Percentiles rank a stretch among this genome's conserved stretches.
Evolutionary conservation across 305 asterid species (phyloP).

Genomic region (Coffea humblotiana): DNA sequence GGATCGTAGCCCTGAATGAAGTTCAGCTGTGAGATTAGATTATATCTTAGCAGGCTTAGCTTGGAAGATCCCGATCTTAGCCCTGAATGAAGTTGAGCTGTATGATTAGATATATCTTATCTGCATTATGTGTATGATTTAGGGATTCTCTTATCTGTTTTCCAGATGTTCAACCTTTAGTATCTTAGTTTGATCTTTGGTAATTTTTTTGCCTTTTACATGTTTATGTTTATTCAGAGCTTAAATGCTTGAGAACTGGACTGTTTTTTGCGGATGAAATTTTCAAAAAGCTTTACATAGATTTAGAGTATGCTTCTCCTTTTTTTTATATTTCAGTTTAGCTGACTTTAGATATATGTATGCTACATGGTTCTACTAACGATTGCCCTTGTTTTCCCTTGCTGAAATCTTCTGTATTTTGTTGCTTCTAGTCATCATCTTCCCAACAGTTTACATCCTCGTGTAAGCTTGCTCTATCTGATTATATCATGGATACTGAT

Average conservation of each 20-base stretch:
- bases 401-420: no score
- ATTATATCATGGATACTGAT: background rate
- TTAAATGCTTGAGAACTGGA: constrained; percentile 4
- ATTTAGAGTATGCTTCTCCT: background rate
- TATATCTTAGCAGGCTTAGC: constrained; percentile 30
- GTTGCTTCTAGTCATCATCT: background rate
- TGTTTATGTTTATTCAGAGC: constrained; percentile 7
- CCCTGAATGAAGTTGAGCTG: constrained; percentile 11
- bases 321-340: background rate
- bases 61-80: constrained; percentile 9
- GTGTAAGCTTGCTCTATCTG: background rate
- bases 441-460: background rate
- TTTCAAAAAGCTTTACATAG: constrained; percentile 3
- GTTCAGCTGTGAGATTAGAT: constrained; percentile 15
- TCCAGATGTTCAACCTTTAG: constrained; percentile 7
- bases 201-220: background rate
- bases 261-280: background rate
- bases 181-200: background rate
- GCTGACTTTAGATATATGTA: background rate
- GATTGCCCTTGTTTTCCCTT: no score
- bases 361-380: background rate
- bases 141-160: constrained; percentile 6
- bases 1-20: constrained; percentile 5
- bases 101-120: constrained; percentile 19
- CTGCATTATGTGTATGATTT: constrained; percentile 16